These are phyloP conservation scores for Podospora pseudopauciseta DNA, from an alignment of 495 filamentous ascomycete genomes.

Conservation along the genomic window DNA sequence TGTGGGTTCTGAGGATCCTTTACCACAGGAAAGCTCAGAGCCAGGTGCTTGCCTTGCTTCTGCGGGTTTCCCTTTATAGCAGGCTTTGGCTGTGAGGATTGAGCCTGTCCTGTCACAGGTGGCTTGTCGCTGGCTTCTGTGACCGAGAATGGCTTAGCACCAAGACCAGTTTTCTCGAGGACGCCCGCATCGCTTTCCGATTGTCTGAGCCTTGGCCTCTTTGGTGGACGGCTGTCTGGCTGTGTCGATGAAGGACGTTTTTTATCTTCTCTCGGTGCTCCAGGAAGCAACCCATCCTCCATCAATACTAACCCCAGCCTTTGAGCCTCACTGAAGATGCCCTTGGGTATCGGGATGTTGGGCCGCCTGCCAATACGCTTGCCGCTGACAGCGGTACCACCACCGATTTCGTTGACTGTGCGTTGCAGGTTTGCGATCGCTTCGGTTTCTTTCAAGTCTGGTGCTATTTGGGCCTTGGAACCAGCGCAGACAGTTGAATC, in stretches of 20 bases:
- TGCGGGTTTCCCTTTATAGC: constrained; percentile 15
- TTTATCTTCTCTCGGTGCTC: background rate
- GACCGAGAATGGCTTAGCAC: background rate
- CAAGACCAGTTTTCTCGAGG: background rate
- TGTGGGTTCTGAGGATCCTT: constrained; percentile 70
- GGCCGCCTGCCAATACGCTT: constrained; percentile 21
- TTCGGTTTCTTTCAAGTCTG: background rate
- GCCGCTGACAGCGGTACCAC: constrained; percentile 27
- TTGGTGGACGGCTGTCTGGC: background rate
- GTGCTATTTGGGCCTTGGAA: background rate
- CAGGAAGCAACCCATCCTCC: background rate
- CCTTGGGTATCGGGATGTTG: constrained; percentile 16
- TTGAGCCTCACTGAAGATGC: constrained; percentile 12
- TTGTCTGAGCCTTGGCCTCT: constrained; percentile 11
- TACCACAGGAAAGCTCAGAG: constrained; percentile 67
- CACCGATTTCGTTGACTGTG: constrained; percentile 15
- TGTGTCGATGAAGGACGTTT: constrained; percentile 14
- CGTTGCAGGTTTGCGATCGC: constrained; percentile 6
- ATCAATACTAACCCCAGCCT: constrained; percentile 12
- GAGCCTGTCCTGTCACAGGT: background rate
- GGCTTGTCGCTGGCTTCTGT: constrained; percentile 4
- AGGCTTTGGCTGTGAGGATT: constrained; percentile 27
- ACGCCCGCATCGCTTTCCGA: background rate
- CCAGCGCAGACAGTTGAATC: background rate
- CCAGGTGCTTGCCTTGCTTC: constrained; percentile 32